phyloP scores from a whole-genome alignment of 176 grass and related monocot genomes.

The Musa troglodytarum region DNA sequence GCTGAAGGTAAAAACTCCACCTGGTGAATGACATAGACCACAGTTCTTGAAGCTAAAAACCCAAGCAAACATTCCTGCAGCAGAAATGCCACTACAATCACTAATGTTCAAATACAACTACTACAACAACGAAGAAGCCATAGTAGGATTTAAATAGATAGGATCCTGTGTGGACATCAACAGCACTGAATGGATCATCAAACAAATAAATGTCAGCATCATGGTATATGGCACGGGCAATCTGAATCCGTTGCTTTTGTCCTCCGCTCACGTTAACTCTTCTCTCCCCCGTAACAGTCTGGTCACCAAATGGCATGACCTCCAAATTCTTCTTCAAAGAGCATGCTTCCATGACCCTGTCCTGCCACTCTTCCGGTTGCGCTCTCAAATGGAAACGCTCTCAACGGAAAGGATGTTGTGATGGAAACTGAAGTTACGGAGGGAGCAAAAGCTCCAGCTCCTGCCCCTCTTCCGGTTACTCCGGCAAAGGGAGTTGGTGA shows the following conservation, averaged over 20 bases:
- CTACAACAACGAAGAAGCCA: no score
- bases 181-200: constrained; percentile 71
- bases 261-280: constrained; percentile 66
- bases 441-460: no score
- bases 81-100: background rate
- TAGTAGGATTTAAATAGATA: constrained; percentile 42
- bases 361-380: no score
- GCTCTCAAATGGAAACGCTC: no score
- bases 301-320: constrained; percentile 45
- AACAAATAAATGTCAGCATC: constrained; percentile 70
- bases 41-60: constrained; percentile 52
- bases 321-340: constrained; percentile 45
- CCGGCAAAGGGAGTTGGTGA: no score
- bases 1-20: constrained; percentile 77
- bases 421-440: no score
- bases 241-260: constrained; percentile 58
- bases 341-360: constrained; percentile 43
- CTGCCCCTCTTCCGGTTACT: no score
- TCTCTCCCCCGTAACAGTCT: constrained; percentile 68
- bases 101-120: constrained; percentile 20
- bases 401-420: no score
- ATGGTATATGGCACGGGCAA: constrained; percentile 59
- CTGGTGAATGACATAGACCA: constrained; percentile 88
- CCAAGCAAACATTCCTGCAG: constrained; percentile 55
- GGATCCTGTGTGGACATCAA: constrained; percentile 50